Base-by-base conservation (phyloP, 2,329 filamentous ascomycete genomes). In the Daldinia sp. region DNA sequence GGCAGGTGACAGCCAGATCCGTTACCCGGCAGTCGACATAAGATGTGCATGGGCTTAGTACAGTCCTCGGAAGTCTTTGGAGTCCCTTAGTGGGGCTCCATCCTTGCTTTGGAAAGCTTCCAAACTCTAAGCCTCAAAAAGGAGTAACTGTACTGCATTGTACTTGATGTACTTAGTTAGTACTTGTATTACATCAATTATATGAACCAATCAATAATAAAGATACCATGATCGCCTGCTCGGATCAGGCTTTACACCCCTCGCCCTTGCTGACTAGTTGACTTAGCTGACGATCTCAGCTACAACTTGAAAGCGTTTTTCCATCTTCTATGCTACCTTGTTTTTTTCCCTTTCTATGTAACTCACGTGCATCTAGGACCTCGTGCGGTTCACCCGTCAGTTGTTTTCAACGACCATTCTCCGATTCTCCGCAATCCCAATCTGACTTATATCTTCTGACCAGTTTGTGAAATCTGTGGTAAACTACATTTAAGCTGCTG, bases 21-120 rank as follows among this genome's bases (percentile, higher is more conserved):
- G 58, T 62, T 67, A 48, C 61, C 50, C 64, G 64, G 64, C 64
- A 64, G 50, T 60, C 64, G 61, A 61, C 58, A 62, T 58, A 51
- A 37, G 53, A 48, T 64, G 39, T 52, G 34, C 49, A 37, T 29
- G 50, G 41, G 34, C 7, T 34, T 23, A 34, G 13, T 19, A 32
- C 39, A 47, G 23, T 39, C 4, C 27, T 19, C 32, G 35, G 53
- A n/a, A 47, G 23, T 39, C 4, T 21, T 43, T 54, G 39, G 60
- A 50, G 60, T 21, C 29, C 51, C 48, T 55, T 15, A 19, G 55
- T 49, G 57, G 43, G 25, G 9, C 15, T 17, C 35, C 3, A 21
- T 25, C 39, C 39, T 25, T 45, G 11, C 39, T 48, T 64, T 57
- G 17, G 39, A 30, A 55, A 27, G 21, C 32, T 41, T 53, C 19